phyloP scores from a whole-genome alignment of 768 basidiomycete genomes.

The Kwoniella sp. region DNA sequence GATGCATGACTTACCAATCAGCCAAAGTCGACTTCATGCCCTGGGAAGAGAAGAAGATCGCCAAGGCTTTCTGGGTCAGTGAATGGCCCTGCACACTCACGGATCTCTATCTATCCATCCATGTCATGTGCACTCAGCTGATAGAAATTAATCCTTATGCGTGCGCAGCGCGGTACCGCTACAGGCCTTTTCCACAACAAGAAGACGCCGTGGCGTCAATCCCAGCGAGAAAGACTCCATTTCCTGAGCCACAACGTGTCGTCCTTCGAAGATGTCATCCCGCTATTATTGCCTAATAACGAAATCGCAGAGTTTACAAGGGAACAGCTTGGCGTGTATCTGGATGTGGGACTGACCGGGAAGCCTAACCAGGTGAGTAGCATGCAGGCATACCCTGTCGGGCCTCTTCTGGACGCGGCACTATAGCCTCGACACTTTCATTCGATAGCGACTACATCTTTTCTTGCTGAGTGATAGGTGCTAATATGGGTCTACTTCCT shows the following conservation, averaged over 20 bases:
- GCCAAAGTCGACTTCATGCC: conserved; percentile 37
- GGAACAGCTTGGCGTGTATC: conserved; percentile 38
- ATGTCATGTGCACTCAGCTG: too few relatives aligned
- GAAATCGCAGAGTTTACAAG: conserved; percentile 22
- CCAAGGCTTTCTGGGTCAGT: conserved; percentile 50
- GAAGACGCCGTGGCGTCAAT: conserved; percentile 40
- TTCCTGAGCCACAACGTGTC: conserved; percentile 28
- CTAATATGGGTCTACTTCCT: not conserved
- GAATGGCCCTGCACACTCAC: not conserved
- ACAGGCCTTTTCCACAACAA: conserved; percentile 47
- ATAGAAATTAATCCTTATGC: too few relatives aligned
- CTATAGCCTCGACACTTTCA: too few relatives aligned
- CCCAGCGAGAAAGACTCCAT: conserved; percentile 47
- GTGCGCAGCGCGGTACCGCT: conserved; percentile 46
- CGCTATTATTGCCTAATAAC: conserved; percentile 32
- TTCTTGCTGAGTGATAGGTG: not conserved
- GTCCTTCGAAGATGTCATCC: conserved; percentile 4
- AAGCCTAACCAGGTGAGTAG: conserved; percentile 46
- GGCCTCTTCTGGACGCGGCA: too few relatives aligned
- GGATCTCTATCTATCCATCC: too few relatives aligned
- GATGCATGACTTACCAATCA: conserved; percentile 6
- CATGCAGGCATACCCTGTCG: too few relatives aligned
- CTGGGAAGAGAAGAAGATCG: conserved; percentile 42
- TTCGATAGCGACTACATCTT: too few relatives aligned
- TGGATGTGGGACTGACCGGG: conserved; percentile 46